Percentiles rank a stretch among this genome's conserved stretches.
These are phyloP conservation scores for Solanum lycopersicoides DNA, from an alignment of 257 asterid genomes.

Conservation along the genomic window DNA sequence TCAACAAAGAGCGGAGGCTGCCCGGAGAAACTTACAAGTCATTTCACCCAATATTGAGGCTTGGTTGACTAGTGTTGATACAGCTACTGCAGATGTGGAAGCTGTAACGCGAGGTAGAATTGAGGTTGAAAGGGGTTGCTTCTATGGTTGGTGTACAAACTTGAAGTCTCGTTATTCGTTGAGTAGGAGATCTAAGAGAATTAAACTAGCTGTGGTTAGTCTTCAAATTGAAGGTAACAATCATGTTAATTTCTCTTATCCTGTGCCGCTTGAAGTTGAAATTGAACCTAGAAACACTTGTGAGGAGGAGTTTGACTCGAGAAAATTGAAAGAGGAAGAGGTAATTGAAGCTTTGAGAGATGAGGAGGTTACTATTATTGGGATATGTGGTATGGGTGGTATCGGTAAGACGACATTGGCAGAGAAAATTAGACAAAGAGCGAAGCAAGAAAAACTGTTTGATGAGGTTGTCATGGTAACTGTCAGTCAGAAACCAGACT, in stretches of 20 bases:
- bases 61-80: not conserved
- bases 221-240: not conserved
- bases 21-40: not conserved
- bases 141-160: not conserved
- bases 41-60: not conserved
- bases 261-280: not conserved
- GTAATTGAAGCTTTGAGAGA: too few relatives aligned
- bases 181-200: constrained; percentile 2
- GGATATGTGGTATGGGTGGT: too few relatives aligned
- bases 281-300: not conserved
- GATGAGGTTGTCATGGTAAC: too few relatives aligned
- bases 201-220: not conserved
- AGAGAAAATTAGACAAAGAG: too few relatives aligned
- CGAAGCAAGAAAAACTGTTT: too few relatives aligned
- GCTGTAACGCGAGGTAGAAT: not conserved
- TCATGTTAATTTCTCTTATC: not conserved
- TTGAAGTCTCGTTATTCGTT: not conserved
- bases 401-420: too few relatives aligned
- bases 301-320: too few relatives aligned
- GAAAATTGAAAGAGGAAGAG: too few relatives aligned
- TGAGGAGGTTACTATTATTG: too few relatives aligned
- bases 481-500: too few relatives aligned
- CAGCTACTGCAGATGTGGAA: not conserved
- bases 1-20: not conserved
- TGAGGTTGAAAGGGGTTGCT: not conserved